Base-by-base conservation (phyloP, 495 filamentous ascomycete genomes). In the Trichocladium antarcticum region DNA sequence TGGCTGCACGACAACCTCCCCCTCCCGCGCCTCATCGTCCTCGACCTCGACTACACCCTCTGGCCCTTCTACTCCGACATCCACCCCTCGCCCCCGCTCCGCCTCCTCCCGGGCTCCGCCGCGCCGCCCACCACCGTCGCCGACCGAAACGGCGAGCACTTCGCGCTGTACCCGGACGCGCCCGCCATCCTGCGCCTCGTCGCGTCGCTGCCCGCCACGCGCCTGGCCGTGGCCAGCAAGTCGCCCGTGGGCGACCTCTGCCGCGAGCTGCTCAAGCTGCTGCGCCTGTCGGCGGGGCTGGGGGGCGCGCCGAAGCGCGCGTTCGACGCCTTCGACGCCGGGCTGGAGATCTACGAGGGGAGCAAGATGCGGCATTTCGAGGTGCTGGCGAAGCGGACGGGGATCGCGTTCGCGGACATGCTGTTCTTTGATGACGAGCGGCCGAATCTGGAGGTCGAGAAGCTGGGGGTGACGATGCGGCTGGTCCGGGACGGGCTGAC, bases 51-150 rank as follows among this genome's bases (percentile, higher is more conserved):
- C 72, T 96, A 95, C 72, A 98, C 92, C 0, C 74, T 98, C 1
- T 96, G 92, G 92, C 87, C 89, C 3, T 95, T 94, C 72, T 98
- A 90, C 89, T 81, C 88, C 3, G 92, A 96, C 70, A 95, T 88
- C 12, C 88, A 95, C 64, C 82, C 90, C 58, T 81, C 80, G 44
- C 76, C 84, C 10, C 90, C 92, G 1, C 70, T 98, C 42, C 86
- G 87, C 53, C 59, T 74, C 6, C 34, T 57, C n/a, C 45, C 62
- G 0, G 73, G 73, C 45, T 64, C 81, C 9, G n/a, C 68, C 31
- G 12, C 31, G 11, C 31, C 71, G 48, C 79, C 80, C 57, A 74
- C 59, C 29, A 56, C 62, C 6, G 59, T 69, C 40, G 57, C 66
- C 16, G 78, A 80, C 63, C 79, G 80, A 34, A 80, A 76, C 63